Conservation (phyloP, 225 moss, liverwort and hornwort genomes). For the Pseudisothecium myosuroides region DNA sequence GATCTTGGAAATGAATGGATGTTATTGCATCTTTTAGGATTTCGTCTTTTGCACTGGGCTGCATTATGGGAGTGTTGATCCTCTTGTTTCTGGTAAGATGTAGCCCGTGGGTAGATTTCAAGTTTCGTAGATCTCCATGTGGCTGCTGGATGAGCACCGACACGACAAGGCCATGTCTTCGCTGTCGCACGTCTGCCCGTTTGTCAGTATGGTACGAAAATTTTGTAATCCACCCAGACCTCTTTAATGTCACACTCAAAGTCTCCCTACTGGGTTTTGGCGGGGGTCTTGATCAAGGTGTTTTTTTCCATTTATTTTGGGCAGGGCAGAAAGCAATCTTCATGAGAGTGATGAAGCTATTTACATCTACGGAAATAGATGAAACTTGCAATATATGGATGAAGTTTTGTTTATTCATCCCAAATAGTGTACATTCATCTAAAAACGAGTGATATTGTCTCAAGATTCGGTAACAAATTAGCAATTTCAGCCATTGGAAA, state of each 20-base stretch:
- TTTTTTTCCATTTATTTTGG: not conserved
- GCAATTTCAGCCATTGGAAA: not conserved
- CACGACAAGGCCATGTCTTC: not conserved
- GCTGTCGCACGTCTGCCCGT: not conserved
- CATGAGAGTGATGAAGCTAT: not conserved
- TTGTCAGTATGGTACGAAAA: not conserved
- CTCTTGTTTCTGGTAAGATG: not conserved
- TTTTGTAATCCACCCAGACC: not conserved
- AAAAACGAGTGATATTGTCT: not conserved
- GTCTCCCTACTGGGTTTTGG: not conserved
- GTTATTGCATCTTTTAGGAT: not conserved
- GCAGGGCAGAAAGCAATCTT: not conserved
- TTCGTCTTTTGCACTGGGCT: not conserved
- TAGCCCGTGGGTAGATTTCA: rapidly evolving
- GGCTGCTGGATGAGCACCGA: not conserved
- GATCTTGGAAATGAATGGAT: not conserved
- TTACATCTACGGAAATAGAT: not conserved
- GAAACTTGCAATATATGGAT: not conserved
- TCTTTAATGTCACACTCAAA: not conserved
- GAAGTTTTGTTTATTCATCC: too few relatives aligned
- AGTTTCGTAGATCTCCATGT: not conserved
- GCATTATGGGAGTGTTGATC: not conserved
- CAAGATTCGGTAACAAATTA: not conserved
- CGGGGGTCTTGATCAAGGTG: too few relatives aligned
- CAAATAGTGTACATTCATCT: too few relatives aligned